Evolutionary conservation across 164 flowering plant genomes (phyloP).

Genomic region (Houttuynia cordata): DNA sequence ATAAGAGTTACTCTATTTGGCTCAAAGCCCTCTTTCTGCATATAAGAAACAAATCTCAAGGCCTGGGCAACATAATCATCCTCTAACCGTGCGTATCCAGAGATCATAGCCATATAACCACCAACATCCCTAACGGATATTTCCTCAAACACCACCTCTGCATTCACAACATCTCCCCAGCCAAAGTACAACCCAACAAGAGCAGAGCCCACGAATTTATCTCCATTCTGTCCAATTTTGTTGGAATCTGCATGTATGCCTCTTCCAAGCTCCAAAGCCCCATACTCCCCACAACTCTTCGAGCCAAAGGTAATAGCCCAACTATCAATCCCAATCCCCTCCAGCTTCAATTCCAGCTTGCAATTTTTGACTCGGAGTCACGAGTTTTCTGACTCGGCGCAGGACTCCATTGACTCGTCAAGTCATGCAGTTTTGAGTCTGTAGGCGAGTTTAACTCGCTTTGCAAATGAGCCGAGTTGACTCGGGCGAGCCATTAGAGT

Average conservation of each 20-base stretch:
- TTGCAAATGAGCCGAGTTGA: too few relatives aligned
- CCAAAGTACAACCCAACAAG: slow-evolving; percentile 23
- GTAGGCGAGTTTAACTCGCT: too few relatives aligned
- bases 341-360: slow-evolving; percentile 19
- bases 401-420: too few relatives aligned
- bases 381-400: too few relatives aligned
- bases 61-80: slow-evolving; percentile 15
- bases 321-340: slow-evolving; percentile 25
- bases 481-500: too few relatives aligned
- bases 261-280: slow-evolving; percentile 25
- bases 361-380: too few relatives aligned
- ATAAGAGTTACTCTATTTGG: slow-evolving; percentile 53
- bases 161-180: slow-evolving; percentile 20
- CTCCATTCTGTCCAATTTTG: slow-evolving; percentile 21
- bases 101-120: slow-evolving; percentile 34
- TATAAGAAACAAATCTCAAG: slow-evolving; percentile 20
- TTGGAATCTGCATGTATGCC: slow-evolving; percentile 40
- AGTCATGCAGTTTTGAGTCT: too few relatives aligned
- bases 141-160: slow-evolving; percentile 39
- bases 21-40: slow-evolving; percentile 32
- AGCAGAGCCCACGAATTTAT: slow-evolving; percentile 38
- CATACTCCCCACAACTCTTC: slow-evolving; percentile 32
- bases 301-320: slow-evolving; percentile 25
- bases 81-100: slow-evolving; percentile 31
- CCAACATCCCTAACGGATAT: slow-evolving; percentile 33